Base-by-base conservation (phyloP, 2,329 filamentous ascomycete genomes). In the Arthroderma uncinatum region DNA sequence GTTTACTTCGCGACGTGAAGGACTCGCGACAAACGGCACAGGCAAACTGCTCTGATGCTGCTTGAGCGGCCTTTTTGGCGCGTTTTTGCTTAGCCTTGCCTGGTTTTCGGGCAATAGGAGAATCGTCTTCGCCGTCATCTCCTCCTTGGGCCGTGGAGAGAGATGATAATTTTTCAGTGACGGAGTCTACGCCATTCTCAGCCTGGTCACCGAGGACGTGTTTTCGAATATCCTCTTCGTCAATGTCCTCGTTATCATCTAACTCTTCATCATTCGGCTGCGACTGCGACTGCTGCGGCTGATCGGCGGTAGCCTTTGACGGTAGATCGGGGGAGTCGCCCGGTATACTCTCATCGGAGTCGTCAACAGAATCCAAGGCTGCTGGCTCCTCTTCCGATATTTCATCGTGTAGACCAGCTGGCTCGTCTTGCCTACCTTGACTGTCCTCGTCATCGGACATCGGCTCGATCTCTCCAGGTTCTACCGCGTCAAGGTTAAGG, bases 11-110 rank as follows among this genome's bases (percentile, higher is more conserved):
- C 1, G 85, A 89, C 0, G 80, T 82, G 73, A 97, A 98, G 0
- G 74, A 79, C 62, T 87, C 89, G 62, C 83, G 80, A 71, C 93
- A 97, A 3, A 83, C 81, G 2, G 86, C 80, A 67, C 93, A 97
- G 64, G 84, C 84, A 55, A 88, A 80, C 19, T 63, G 9, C 14
- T 36, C 54, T 3, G 60, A 60, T 21, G 63, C 58, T 30, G 65
- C 60, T 57, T 70, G 68, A 4, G 75, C 76, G 12, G 74, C 76
- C 62, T 74, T 79, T 62, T 74, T 78, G 33, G 76, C 76, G 55
- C 75, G 72, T 62, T 78, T 80, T 59, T 74, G 73, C 62, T 80
- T 81, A 28, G 78, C 78, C 62, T 79, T 80, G 19, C 78, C 77
- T 12, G 77, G 42, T 57, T 74, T 76, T 37, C 65, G 63, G 34